phyloP scores from a whole-genome alignment of 257 asterid species.

The Penstemon eatonii region DNA sequence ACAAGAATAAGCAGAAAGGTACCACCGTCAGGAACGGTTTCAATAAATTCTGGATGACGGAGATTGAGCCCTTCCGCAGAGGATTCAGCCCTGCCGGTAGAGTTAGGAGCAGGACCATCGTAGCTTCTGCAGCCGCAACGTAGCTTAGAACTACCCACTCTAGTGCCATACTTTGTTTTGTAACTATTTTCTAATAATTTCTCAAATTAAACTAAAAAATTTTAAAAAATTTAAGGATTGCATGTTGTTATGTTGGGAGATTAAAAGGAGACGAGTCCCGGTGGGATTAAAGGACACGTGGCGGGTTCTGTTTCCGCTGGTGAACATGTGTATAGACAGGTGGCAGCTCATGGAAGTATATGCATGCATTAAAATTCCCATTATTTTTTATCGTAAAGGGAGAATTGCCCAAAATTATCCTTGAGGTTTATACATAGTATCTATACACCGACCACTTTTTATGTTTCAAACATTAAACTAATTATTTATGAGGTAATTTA shows the following conservation, averaged over 20 bases:
- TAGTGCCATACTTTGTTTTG: conserved; percentile 44
- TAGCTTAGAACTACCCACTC: conserved; percentile 62
- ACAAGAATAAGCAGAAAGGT: conserved; percentile 46
- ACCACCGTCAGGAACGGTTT: conserved; percentile 52
- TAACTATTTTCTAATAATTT: not conserved
- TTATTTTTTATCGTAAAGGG: too few relatives aligned
- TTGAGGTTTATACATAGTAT: too few relatives aligned
- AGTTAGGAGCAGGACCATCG: conserved; percentile 48
- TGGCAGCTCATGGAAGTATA: not conserved
- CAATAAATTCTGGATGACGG: conserved; percentile 38
- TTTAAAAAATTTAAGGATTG: too few relatives aligned
- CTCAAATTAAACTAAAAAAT: too few relatives aligned
- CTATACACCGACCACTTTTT: not conserved
- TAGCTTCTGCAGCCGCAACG: conserved; percentile 51
- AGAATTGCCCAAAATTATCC: not conserved
- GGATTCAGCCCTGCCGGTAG: conserved; percentile 34
- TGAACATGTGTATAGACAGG: not conserved
- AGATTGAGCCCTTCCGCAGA: conserved; percentile 42
- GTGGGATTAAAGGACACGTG: not conserved
- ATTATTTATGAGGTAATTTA: too few relatives aligned
- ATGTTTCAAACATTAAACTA: not conserved
- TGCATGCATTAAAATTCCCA: too few relatives aligned
- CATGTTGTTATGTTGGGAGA: not conserved
- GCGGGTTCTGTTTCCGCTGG: not conserved
- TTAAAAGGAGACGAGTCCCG: too few relatives aligned